A percentile compares a stretch with the other conserved stretches of the same genome.
phyloP scores from a whole-genome alignment of 2,329 filamentous ascomycete species.

The Incumbomyces lentus region DNA sequence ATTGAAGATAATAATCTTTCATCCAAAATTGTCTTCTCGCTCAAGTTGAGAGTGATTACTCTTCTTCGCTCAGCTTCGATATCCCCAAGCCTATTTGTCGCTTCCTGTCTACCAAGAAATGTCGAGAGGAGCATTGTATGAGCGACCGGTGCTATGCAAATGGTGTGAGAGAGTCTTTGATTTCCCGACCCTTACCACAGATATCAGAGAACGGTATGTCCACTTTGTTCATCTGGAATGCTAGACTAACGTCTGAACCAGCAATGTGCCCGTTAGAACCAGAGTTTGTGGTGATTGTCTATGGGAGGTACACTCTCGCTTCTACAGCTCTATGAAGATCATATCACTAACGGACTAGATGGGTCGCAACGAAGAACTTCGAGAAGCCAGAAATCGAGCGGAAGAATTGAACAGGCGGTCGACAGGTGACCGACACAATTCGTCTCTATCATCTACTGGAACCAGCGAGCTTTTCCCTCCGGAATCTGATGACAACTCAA shows the following conservation, averaged over 20 bases:
- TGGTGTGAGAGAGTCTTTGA: constrained; percentile 4
- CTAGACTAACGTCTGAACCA: neutral
- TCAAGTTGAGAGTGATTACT: neutral
- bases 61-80: neutral
- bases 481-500: neutral
- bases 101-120: neutral
- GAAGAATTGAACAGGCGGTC: neutral
- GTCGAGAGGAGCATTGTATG: neutral
- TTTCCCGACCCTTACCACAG: constrained; percentile 2
- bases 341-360: neutral
- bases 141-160: neutral
- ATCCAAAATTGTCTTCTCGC: neutral
- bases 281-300: constrained; percentile 1
- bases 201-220: constrained; percentile 3
- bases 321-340: too few relatives aligned
- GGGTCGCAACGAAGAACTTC: constrained; percentile 4
- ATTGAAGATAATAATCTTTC: neutral
- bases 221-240: neutral
- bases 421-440: too few relatives aligned
- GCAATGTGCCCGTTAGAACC: constrained; percentile 1
- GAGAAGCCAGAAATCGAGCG: neutral
- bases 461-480: neutral
- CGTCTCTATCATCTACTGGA: too few relatives aligned
- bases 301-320: neutral
- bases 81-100: neutral